A percentile compares a stretch with the other conserved stretches of the same genome.
These are phyloP conservation scores for Paramecium biaurelia DNA, from an alignment of 73 alveolate species.

Conservation along the genomic window DNA sequence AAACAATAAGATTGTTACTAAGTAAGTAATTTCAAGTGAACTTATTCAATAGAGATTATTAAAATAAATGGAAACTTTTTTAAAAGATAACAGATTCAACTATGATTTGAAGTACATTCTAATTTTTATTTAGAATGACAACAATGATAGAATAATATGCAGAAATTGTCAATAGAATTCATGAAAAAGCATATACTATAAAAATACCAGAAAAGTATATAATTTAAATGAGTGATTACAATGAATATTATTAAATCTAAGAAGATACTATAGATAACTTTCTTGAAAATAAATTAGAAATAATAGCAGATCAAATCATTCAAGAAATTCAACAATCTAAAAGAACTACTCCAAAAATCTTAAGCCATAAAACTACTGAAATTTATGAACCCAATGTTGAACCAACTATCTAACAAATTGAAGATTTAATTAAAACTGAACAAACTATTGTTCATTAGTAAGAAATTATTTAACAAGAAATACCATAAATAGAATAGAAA, in stretches of 20 bases:
- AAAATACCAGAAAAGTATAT: background rate
- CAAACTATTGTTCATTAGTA: background rate
- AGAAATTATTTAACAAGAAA: background rate
- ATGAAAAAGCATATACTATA: background rate
- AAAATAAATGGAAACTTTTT: background rate
- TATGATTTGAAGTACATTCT: background rate
- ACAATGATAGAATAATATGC: background rate
- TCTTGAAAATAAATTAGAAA: background rate
- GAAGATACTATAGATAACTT: background rate
- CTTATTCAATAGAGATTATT: background rate
- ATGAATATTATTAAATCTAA: background rate
- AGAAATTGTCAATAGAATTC: constrained; percentile 15
- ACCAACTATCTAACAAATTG: background rate
- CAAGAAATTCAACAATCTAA: background rate
- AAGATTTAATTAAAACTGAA: background rate
- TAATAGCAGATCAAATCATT: background rate
- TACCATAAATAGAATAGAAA: background rate
- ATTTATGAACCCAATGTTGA: background rate
- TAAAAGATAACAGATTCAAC: background rate
- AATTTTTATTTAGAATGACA: background rate
- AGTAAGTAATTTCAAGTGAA: background rate
- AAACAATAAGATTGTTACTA: background rate
- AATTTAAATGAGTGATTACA: constrained; percentile 19
- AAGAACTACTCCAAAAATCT: background rate
- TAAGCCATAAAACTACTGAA: background rate